Base-by-base conservation (phyloP, 495 filamentous ascomycete species). In the Penicillium bovifimosum region DNA sequence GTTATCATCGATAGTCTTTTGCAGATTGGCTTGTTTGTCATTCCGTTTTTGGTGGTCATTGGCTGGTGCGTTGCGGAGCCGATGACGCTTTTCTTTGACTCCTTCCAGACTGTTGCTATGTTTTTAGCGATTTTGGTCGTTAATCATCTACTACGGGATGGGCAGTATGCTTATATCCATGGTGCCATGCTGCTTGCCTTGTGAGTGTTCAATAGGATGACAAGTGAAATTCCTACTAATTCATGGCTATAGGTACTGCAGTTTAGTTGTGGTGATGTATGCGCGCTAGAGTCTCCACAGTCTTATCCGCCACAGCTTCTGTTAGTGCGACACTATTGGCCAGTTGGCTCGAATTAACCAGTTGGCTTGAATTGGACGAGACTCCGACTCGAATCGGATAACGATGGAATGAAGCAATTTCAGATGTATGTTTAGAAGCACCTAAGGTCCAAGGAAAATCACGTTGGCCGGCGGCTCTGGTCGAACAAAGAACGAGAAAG, bases 141-240 rank as follows among this genome's bases (percentile, higher is more conserved):
- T 3, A 71, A 54, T 20, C 57, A 56, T 55, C 27, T 68, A 34
- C 52, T 90, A 13, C 63, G 85, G 48, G 85, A 88, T 56, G 86
- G 86, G 6, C 65, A 84, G 18, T 84, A 78, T 46, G 89, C 89
- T 64, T 90, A 88, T 27, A 58, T 64, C 9, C 58, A 64, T 46
- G 61, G 61, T 3, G 58, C 36, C 0, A 61, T 64, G 58, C 42
- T 61, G 16, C 34, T 61, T 28, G 46, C 56, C 28, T 29, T 63
- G 60, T 62, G 39, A 54, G 60, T 43, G 3, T 6, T 7, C 0
- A 10, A 8, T 11, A 14, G 13, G 13, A 27, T 1, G 2, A 27
- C 1, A 1, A 5, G 9, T n/a, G 3, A 18, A 9, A 13, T 26
- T 35, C 28, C 29, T 40, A 41, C 40, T 52, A 18, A 52, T 33